A percentile compares a stretch with the other conserved stretches of the same genome.
These are phyloP conservation scores for Mycena epipterygia DNA, from an alignment of 768 basidiomycete genomes.

Conservation along the genomic window DNA sequence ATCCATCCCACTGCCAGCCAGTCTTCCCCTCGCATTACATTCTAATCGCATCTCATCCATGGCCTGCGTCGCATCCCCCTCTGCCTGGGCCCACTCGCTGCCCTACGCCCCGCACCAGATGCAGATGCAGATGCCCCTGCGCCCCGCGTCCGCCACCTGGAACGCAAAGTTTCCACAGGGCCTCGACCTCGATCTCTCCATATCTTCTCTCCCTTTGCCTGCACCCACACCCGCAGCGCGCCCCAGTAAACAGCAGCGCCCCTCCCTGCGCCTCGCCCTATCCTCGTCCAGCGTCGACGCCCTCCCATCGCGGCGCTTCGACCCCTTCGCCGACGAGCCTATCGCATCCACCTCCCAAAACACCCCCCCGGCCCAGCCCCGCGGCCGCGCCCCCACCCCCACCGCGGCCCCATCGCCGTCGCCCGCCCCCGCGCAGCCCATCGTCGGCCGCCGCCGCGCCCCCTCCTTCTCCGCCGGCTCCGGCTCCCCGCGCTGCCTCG, in stretches of 20 bases:
- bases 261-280: constrained; percentile 17
- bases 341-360: constrained; percentile 11
- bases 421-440: too few relatives aligned
- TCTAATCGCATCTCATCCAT: not conserved
- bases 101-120: not conserved
- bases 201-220: not conserved
- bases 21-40: not conserved
- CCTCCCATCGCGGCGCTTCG: too few relatives aligned
- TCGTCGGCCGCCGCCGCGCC: constrained; percentile 24
- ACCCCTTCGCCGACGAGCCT: constrained; percentile 32
- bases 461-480: constrained; percentile 36
- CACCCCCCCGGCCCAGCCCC: constrained; percentile 6
- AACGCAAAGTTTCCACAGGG: not conserved
- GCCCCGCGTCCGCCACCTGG: not conserved
- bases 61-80: constrained; percentile 9
- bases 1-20: not conserved
- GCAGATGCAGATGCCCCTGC: constrained; percentile 1
- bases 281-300: not conserved
- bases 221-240: not conserved
- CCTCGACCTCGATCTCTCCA: constrained; percentile 4
- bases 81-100: constrained; percentile 4
- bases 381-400: constrained; percentile 2
- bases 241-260: not conserved
- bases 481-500: not conserved
- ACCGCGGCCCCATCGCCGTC: too few relatives aligned